Evolutionary conservation across 306 rosid genomes (phyloP).

Genomic region (Leucaena leucocephala): DNA sequence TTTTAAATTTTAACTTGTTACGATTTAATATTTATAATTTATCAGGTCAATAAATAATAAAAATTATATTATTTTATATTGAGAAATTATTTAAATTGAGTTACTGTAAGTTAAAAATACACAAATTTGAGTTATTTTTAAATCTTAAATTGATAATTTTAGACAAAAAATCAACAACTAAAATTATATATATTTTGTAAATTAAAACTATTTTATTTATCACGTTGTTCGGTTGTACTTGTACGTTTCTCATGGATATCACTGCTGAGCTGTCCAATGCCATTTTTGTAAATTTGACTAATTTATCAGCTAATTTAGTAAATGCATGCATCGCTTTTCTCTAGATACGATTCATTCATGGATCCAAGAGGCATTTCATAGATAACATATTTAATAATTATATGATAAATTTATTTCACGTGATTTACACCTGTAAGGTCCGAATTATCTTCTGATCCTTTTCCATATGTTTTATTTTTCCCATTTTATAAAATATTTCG

Average conservation of each 20-base stretch:
- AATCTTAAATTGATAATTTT: too few relatives aligned
- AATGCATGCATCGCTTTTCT: constrained; percentile 8
- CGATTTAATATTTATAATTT: too few relatives aligned
- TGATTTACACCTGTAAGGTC: background rate
- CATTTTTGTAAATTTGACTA: constrained; percentile 38
- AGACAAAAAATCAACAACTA: too few relatives aligned
- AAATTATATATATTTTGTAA: too few relatives aligned
- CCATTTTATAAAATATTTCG: background rate
- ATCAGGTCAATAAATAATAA: too few relatives aligned
- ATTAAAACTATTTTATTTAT: too few relatives aligned
- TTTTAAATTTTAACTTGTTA: too few relatives aligned
- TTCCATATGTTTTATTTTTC: background rate
- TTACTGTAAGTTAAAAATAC: too few relatives aligned
- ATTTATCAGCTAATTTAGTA: constrained; percentile 19
- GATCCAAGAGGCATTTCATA: constrained; percentile 43
- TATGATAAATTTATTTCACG: background rate
- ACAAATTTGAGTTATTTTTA: too few relatives aligned
- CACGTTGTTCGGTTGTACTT: too few relatives aligned
- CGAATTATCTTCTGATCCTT: constrained; percentile 31
- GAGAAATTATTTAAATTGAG: too few relatives aligned
- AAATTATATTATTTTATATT: too few relatives aligned
- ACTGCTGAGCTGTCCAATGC: background rate
- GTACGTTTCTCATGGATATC: background rate
- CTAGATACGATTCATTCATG: constrained; percentile 29
- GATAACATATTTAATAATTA: background rate